These are phyloP conservation scores for Colletotrichum sp. DNA, from an alignment of 2,329 filamentous ascomycete genomes.

Conservation along the genomic window DNA sequence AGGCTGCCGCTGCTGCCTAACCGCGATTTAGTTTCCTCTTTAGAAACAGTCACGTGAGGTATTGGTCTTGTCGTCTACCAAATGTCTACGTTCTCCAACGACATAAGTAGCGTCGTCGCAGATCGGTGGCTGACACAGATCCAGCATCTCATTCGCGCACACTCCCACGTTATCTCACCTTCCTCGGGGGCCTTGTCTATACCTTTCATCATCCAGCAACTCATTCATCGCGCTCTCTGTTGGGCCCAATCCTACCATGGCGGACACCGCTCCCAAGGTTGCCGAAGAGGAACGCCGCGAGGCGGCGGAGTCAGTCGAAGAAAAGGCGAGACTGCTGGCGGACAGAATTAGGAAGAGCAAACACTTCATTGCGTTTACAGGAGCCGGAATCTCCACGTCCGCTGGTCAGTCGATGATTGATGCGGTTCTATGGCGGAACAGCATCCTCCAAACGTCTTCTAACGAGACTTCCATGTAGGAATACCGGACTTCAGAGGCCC, in stretches of 20 bases:
- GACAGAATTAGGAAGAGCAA: constrained; percentile 43
- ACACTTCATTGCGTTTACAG: constrained; percentile 52
- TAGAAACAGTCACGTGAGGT: neutral
- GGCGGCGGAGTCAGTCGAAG: constrained; percentile 19
- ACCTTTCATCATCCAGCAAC: neutral
- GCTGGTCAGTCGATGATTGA: constrained; percentile 33
- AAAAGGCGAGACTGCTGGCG: constrained; percentile 41
- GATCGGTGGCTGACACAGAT: neutral
- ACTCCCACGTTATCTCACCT: neutral
- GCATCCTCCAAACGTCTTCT: neutral
- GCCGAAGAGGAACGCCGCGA: constrained; percentile 10
- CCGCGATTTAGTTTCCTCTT: neutral
- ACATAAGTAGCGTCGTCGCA: neutral
- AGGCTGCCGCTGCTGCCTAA: neutral
- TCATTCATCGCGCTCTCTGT: neutral
- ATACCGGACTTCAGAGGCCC: constrained; percentile 55
- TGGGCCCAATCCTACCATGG: neutral
- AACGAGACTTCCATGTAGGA: constrained; percentile 27
- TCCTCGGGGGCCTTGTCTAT: rapidly evolving
- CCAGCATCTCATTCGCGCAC: neutral
- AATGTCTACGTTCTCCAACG: neutral
- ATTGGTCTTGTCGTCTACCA: neutral
- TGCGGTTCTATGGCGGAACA: neutral
- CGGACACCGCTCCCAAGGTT: constrained; percentile 8
- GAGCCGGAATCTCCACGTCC: constrained; percentile 51